Base-by-base conservation (phyloP, 2,329 filamentous ascomycete genomes). In the Hypoxylon sp. region DNA sequence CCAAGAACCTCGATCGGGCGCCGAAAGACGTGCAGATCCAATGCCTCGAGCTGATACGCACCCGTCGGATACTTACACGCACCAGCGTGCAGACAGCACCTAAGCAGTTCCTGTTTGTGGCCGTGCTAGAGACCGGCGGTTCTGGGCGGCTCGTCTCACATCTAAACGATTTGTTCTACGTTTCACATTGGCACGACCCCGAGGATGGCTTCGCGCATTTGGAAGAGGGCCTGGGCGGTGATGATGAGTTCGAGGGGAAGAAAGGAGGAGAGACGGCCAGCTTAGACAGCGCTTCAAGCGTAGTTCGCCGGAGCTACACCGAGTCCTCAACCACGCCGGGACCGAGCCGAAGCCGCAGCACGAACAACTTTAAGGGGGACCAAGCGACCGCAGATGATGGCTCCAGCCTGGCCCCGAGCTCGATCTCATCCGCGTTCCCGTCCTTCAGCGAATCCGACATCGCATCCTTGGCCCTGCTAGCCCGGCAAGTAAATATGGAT, bases 1-100 rank as follows among this genome's bases (percentile, higher is more conserved):
- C 92, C 1, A 91, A 89, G 71, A 88, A 96, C 75, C 87, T 98
- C 55, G 89, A 97, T 76, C 81, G 82, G 54, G 91, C 93, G 0
- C 85, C 87, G n/a, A 84, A 88, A 34, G 86, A 88, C 57, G 89
- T 98, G 9, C 96, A 99, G 79, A 90, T 96, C 46, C 94, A 97
- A 77, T 91, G 81, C 2, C 79, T 88, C 25, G 83, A 97, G 85
- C 87, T 98, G 8, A 88, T 98, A 60, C 90, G 92, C 56, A 92
- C 90, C 0, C 90, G 88, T 63, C 89, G 92, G 66, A 89, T 97
- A 74, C 91, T 91, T 74, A 94, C 91, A 2, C 88, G 89, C 67
- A 92, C 88, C 1, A 88, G 89, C 19, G 87, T 93, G 46, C 89
- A 96, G 72, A 83, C 85, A 37, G 90, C 91, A 0, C 93, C 94